Conservation (phyloP, 495 filamentous ascomycete genomes). For the Penicillium parvum region DNA sequence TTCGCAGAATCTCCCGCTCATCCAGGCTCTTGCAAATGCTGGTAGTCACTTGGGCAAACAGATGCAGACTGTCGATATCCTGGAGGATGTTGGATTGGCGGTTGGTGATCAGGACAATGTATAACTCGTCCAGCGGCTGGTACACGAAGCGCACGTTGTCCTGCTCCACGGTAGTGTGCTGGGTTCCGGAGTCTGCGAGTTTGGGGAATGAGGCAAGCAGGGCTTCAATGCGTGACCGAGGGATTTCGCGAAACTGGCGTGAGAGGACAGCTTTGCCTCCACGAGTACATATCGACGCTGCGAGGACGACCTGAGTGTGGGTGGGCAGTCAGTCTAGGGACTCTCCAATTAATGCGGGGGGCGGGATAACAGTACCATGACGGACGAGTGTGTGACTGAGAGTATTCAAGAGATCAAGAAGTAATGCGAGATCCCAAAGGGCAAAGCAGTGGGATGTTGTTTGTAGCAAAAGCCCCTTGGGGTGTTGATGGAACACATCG, state of each 20-base stretch:
- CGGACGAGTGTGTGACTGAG: background rate
- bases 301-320: constrained; percentile 79
- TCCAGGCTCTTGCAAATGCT: constrained; percentile 95
- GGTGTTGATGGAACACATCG: constrained; percentile 28
- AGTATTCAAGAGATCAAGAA: constrained; percentile 2
- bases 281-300: constrained; percentile 97
- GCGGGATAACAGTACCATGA: constrained; percentile 20
- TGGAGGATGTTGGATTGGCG: constrained; percentile 98
- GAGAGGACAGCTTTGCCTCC: constrained; percentile 97
- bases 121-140: constrained; percentile 96
- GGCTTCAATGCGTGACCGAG: constrained; percentile 91
- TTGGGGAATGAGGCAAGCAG: constrained; percentile 95
- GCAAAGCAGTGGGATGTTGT: background rate
- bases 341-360: background rate
- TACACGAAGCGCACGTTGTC: constrained; percentile 99
- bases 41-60: constrained; percentile 94
- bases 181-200: constrained; percentile 87
- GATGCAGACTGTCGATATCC: constrained; percentile 95
- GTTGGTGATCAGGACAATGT: constrained; percentile 99
- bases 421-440: background rate
- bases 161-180: constrained; percentile 97
- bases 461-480: constrained; percentile 12
- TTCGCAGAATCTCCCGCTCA: constrained; percentile 87
- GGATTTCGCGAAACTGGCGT: constrained; percentile 93
- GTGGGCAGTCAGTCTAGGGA: constrained; percentile 22